A percentile compares a stretch with the other conserved stretches of the same genome.
phyloP scores from a whole-genome alignment of 2,329 filamentous ascomycete species.

The Beauveria rudraprayagi region DNA sequence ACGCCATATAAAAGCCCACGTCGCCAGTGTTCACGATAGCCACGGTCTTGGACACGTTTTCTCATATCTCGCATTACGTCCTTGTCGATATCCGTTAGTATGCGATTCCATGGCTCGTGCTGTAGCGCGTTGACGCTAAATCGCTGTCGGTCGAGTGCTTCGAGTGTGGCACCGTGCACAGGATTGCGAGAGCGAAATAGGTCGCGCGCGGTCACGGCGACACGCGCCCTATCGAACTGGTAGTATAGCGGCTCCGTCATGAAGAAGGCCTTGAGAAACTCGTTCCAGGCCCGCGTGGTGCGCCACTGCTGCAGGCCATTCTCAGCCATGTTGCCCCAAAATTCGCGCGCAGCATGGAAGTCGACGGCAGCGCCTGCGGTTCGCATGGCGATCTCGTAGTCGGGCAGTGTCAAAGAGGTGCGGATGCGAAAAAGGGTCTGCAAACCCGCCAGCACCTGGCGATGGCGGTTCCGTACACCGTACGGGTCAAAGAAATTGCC shows the following conservation, averaged over 20 bases:
- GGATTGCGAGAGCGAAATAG: slow-evolving; percentile 20
- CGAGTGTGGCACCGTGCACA: slow-evolving; percentile 14
- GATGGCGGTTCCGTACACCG: slow-evolving; percentile 37
- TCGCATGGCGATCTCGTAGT: slow-evolving; percentile 38
- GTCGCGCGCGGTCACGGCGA: slow-evolving; percentile 33
- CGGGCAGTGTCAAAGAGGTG: slow-evolving; percentile 23
- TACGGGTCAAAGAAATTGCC: slow-evolving; percentile 31
- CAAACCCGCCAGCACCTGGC: slow-evolving; percentile 27
- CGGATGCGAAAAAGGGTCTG: slow-evolving; percentile 28
- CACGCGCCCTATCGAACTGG: slow-evolving; percentile 34
- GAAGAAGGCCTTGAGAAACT: slow-evolving; percentile 41
- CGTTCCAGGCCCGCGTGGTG: slow-evolving; percentile 29
- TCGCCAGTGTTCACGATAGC: slow-evolving; percentile 22
- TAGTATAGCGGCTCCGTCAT: slow-evolving; percentile 38
- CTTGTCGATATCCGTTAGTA: slow-evolving; percentile 15
- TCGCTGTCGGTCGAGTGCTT: slow-evolving; percentile 23
- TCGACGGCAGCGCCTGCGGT: slow-evolving; percentile 40
- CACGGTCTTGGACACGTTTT: slow-evolving; percentile 19
- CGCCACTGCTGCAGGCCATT: slow-evolving; percentile 22
- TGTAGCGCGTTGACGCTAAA: slow-evolving; percentile 21
- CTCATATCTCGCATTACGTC: slow-evolving; percentile 22
- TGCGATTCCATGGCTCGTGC: slow-evolving; percentile 24
- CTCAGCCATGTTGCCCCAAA: slow-evolving; percentile 28
- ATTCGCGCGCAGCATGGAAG: slow-evolving; percentile 21
- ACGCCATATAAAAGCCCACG: slow-evolving; percentile 19